Evolutionary conservation across 1,284 basidiomycete species (phyloP), one percentile per base, ranked within the genome.

Genomic region (Apiotrichum laibachii): DNA sequence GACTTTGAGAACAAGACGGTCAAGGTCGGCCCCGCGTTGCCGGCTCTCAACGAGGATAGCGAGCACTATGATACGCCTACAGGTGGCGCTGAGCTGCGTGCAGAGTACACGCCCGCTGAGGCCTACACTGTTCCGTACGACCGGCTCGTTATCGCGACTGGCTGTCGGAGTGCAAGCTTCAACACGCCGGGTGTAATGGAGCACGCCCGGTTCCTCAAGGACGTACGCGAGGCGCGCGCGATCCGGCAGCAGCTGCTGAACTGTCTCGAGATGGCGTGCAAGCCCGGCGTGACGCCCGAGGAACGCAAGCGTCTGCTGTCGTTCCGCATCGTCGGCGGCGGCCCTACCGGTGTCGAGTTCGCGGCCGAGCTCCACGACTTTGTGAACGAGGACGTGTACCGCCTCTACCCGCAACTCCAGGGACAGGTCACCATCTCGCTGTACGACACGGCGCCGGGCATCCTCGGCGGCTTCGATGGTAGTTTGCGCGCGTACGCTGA

Each of bases 141-240:
- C 77, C 89, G 88, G 73, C 82, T 95, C 8, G 85, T 94, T 48
- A 85, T 94, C 55, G 85, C 88, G 2, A 89, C 91, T 1, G 92
- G 92, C 0, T 86, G 87, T 53, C 92, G 93, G 75, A 86, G 85
- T 1, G 89, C 91, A 68, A 92, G 79, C 0, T 83, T 82, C 58
- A 86, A 86, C 59, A 78, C 83, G 53, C 64, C 69, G 5, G 76
- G 75, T 19, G 88, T 91, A 21, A 86, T 87, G 67, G 86, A 90
- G 66, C 81, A 91, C 63, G 88, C 87, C 0, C 84, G 88, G 66
- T 92, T 92, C 73, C 78, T 93, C 26, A 93, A 92, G 72, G 88
- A 90, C 62, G 85, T 90, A 46, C 82, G 83, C 46, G 90, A 94
- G 67, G 89, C 91, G 0, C 81, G 89, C n/a, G 82, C 82, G 2